These are phyloP conservation scores for Ceratopteris richardii DNA, from an alignment of 75 land plant species.

Conservation along the genomic window DNA sequence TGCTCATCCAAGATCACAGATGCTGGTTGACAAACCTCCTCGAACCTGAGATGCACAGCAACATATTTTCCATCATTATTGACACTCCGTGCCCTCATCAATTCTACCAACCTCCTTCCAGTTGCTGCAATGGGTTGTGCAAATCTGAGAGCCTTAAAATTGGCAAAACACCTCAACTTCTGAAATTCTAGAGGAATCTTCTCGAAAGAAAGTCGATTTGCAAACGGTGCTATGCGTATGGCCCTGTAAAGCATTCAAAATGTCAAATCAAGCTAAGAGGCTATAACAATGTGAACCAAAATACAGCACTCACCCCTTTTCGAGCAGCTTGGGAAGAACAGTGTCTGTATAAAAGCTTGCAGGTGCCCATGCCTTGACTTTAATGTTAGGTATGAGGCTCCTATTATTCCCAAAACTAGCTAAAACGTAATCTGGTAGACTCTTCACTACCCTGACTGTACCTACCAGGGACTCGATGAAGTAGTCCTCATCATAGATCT, in stretches of 20 bases:
- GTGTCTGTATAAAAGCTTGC: slow-evolving; percentile 61
- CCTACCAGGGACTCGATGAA: slow-evolving; percentile 50
- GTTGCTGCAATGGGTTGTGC: slow-evolving; percentile 57
- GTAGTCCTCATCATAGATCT: slow-evolving; percentile 73
- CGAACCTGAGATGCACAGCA: slow-evolving; percentile 95
- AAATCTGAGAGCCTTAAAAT: slow-evolving; percentile 85
- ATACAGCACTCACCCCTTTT: slow-evolving; percentile 52
- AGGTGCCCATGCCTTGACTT: slow-evolving; percentile 68
- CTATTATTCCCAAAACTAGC: slow-evolving; percentile 42
- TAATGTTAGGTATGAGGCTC: slow-evolving; percentile 46
- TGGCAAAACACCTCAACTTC: slow-evolving; percentile 83
- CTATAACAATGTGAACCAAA: neutral
- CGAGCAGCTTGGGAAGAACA: slow-evolving; percentile 73
- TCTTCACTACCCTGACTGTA: slow-evolving; percentile 43
- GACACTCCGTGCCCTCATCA: slow-evolving; percentile 69
- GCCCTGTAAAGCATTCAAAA: slow-evolving; percentile 37
- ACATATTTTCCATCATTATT: slow-evolving; percentile 78
- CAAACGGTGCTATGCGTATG: slow-evolving; percentile 90
- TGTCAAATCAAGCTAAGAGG: neutral
- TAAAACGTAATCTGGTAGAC: slow-evolving; percentile 48
- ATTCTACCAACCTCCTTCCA: slow-evolving; percentile 52
- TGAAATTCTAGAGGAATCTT: slow-evolving; percentile 67
- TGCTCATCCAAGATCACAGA: no score
- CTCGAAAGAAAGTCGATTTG: slow-evolving; percentile 85
- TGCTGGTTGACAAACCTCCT: slow-evolving; percentile 71